Conservation (phyloP, 1,284 basidiomycete species). For the Bondarzewia mesenterica region DNA sequence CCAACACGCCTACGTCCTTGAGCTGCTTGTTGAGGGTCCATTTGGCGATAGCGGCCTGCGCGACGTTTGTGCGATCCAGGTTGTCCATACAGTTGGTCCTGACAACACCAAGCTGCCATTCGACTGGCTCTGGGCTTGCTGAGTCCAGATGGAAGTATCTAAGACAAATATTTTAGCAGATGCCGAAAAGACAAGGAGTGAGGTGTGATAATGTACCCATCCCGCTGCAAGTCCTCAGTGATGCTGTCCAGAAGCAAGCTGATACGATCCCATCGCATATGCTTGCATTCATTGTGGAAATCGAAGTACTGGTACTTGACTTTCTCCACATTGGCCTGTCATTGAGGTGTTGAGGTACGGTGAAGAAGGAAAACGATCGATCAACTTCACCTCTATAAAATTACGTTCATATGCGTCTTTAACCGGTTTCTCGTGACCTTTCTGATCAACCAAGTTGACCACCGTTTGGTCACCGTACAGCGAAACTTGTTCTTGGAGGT, state of each 20-base stretch:
- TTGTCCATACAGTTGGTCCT: slow-evolving; percentile 96
- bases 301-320: slow-evolving; percentile 96
- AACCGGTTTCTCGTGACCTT: slow-evolving; percentile 90
- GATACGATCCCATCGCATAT: slow-evolving; percentile 94
- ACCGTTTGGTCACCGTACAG: slow-evolving; percentile 79
- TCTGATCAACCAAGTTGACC: slow-evolving; percentile 94
- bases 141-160: slow-evolving; percentile 68
- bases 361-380: slow-evolving; percentile 1
- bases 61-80: slow-evolving; percentile 94
- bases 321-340: slow-evolving; percentile 51
- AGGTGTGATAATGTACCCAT: slow-evolving; percentile 46
- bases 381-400: slow-evolving; percentile 45
- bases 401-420: slow-evolving; percentile 93
- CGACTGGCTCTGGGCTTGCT: slow-evolving; percentile 35
- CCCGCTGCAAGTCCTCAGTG: slow-evolving; percentile 61
- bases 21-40: slow-evolving; percentile 82
- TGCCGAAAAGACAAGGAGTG: background rate
- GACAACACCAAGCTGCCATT: slow-evolving; percentile 58
- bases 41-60: slow-evolving; percentile 84
- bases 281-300: slow-evolving; percentile 94
- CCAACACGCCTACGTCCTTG: slow-evolving; percentile 61
- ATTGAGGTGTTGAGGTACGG: slow-evolving; percentile 6
- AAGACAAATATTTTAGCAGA: background rate
- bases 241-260: slow-evolving; percentile 76
- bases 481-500: slow-evolving; percentile 70